Evolutionary conservation across 176 grass and related monocot species (phyloP), one percentile per base, ranked within the genome.

Genomic region (Aegilops speltoides): DNA sequence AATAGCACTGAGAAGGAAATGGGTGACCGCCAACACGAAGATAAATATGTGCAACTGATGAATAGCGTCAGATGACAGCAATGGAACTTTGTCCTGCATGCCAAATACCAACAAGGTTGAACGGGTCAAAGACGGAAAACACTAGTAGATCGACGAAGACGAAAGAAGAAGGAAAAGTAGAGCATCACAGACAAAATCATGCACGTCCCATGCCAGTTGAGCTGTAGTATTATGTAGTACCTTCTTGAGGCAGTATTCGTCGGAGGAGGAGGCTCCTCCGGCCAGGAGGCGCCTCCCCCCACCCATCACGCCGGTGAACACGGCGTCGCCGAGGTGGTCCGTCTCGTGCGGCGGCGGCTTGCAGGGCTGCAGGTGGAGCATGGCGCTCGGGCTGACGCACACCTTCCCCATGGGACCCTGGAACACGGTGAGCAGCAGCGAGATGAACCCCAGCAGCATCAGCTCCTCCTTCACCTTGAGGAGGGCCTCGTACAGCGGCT

Each of bases 21-120:
- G 97, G 3, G 86, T 88, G 40, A 94, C 88, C 6, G 93, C 93
- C 73, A 98, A 73, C 23, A 81, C 90, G 59, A 98, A 98, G 67
- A 98, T 95, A 85, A 98, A 98, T 76, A 98, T 94, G 82, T 98
- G 97, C 10, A 98, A 6, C 64, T 98, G 87, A 79, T 98, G 93
- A 78, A 94, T 86, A 10, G 93, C 93, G 22, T 96, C 77, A 1
- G 73, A 16, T 0, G 97, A 96, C 54, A 98, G 84, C 32, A 98
- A 43, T 46, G 97, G 92, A 80, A 96, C 89, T 68, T 96, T 82
- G 23, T 83, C 88, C 97, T 98, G 45, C 17, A 43, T 79, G 7
- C 56, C 50, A 11, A 73, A 68, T 48, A 60, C 19, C 10, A 73
- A 73, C 13, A 25, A 26, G 7, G 69, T 36, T 16, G 64, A 3